phyloP scores from a whole-genome alignment of 352 stramenopile species.

The Globisporangium orthogonon region DNA sequence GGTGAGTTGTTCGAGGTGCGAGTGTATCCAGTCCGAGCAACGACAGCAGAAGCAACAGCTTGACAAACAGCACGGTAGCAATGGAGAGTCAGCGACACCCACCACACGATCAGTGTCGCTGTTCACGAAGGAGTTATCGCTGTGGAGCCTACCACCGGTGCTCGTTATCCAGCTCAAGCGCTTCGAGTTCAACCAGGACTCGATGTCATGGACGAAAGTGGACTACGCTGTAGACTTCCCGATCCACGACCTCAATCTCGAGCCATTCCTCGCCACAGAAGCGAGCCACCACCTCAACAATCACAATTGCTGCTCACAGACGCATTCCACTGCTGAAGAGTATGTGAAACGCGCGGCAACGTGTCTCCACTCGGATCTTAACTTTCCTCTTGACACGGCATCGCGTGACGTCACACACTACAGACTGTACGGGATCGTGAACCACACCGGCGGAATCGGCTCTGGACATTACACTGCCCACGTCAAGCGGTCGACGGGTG shows the following conservation, averaged over 20 bases:
- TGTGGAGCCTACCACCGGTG: conserved; percentile 51
- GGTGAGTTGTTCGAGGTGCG: conserved; percentile 32
- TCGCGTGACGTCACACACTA: conserved; percentile 56
- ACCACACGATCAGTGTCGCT: conserved; percentile 2
- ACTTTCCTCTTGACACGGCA: conserved; percentile 34
- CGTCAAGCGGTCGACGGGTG: conserved; percentile 24
- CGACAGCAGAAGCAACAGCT: neutral
- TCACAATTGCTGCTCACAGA: neutral
- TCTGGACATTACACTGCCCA: conserved; percentile 91
- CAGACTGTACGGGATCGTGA: conserved; percentile 92
- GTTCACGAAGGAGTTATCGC: conserved; percentile 42
- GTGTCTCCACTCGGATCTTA: conserved; percentile 29
- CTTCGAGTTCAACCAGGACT: conserved; percentile 45
- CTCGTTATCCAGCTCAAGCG: conserved; percentile 66
- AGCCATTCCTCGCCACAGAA: conserved; percentile 22
- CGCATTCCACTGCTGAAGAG: neutral
- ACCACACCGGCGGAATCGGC: conserved; percentile 92
- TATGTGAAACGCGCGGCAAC: conserved; percentile 20
- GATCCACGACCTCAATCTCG: conserved; percentile 81
- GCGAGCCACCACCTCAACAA: neutral
- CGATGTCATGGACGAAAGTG: conserved; percentile 71
- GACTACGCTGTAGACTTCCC: conserved; percentile 91
- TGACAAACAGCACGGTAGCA: neutral
- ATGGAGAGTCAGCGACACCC: neutral
- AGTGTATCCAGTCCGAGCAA: neutral